A percentile compares a stretch with the other conserved stretches of the same genome.
Evolutionary conservation across 2,329 filamentous ascomycete genomes (phyloP).

Genomic region (Chaetomiaceae sp.): DNA sequence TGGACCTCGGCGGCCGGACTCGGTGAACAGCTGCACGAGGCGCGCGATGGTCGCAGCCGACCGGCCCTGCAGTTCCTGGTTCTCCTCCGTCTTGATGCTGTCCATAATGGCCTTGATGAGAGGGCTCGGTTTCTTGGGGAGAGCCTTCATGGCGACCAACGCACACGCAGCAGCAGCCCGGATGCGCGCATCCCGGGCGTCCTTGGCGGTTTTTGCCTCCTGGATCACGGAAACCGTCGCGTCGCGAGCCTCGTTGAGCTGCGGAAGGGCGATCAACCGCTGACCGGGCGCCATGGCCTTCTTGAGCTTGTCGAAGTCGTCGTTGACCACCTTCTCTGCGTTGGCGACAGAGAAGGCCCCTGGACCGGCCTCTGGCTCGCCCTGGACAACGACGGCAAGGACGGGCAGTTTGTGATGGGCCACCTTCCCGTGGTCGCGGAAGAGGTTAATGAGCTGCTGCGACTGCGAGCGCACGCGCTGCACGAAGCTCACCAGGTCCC

Average conservation of each 20-base stretch:
- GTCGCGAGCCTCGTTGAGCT: constrained; percentile 70
- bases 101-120: constrained; percentile 98
- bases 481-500: constrained; percentile 84
- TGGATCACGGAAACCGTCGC: constrained; percentile 68
- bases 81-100: constrained; percentile 93
- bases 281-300: constrained; percentile 86
- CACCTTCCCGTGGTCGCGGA: constrained; percentile 85
- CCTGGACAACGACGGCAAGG: constrained; percentile 88
- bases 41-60: constrained; percentile 80
- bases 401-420: constrained; percentile 68
- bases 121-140: constrained; percentile 89
- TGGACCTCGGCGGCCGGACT: constrained; percentile 71
- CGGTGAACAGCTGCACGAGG: constrained; percentile 81
- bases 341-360: constrained; percentile 85
- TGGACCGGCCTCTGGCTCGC: constrained; percentile 84
- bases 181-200: constrained; percentile 78
- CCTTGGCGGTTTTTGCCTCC: constrained; percentile 74
- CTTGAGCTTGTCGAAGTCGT: constrained; percentile 84
- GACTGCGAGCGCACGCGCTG: constrained; percentile 89
- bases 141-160: constrained; percentile 75
- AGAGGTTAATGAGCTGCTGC: constrained; percentile 81
- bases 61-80: constrained; percentile 77
- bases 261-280: constrained; percentile 74
- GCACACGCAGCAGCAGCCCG: constrained; percentile 82
- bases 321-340: constrained; percentile 78